phyloP scores from a whole-genome alignment of 192 early-diverging fungal species.

The Cladochytrium replicatum region DNA sequence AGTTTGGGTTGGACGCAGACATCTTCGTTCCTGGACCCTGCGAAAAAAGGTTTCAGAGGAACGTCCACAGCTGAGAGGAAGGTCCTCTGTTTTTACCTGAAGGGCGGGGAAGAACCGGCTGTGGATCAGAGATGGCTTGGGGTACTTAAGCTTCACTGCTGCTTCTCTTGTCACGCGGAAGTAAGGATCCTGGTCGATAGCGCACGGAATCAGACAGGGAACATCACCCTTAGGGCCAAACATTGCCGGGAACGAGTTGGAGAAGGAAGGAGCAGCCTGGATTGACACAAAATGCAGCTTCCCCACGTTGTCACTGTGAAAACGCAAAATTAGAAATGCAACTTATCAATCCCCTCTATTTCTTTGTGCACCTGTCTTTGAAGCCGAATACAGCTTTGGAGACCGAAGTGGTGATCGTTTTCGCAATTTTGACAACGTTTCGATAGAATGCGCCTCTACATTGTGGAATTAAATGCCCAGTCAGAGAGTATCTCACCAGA shows the following conservation, averaged over 20 bases:
- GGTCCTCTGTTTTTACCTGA: conserved; percentile 28
- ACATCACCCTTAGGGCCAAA: conserved; percentile 84
- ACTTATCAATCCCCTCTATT: too few relatives aligned
- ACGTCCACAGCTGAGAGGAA: too few relatives aligned
- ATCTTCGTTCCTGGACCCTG: conserved; percentile 88
- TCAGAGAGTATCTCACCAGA: conserved; percentile 1
- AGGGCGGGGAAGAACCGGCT: conserved; percentile 93
- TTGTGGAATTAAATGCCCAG: background rate
- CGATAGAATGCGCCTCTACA: conserved; percentile 79
- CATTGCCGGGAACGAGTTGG: conserved; percentile 93
- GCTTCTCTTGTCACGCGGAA: conserved; percentile 96
- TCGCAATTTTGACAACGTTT: conserved; percentile 82
- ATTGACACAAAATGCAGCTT: conserved; percentile 90
- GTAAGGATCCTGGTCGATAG: conserved; percentile 99
- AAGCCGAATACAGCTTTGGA: conserved; percentile 91
- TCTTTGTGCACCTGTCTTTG: conserved; percentile 46
- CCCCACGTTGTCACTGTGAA: conserved; percentile 70
- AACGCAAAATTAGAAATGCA: too few relatives aligned
- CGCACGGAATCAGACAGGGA: conserved; percentile 95
- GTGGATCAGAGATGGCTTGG: conserved; percentile 89
- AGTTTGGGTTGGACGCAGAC: conserved; percentile 78
- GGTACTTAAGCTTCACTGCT: conserved; percentile 83
- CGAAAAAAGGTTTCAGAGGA: too few relatives aligned
- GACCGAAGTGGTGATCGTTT: conserved; percentile 69
- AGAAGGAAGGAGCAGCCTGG: conserved; percentile 91